Conservation (phyloP, 352 stramenopile genomes). For the Globisporangium middletonii region DNA sequence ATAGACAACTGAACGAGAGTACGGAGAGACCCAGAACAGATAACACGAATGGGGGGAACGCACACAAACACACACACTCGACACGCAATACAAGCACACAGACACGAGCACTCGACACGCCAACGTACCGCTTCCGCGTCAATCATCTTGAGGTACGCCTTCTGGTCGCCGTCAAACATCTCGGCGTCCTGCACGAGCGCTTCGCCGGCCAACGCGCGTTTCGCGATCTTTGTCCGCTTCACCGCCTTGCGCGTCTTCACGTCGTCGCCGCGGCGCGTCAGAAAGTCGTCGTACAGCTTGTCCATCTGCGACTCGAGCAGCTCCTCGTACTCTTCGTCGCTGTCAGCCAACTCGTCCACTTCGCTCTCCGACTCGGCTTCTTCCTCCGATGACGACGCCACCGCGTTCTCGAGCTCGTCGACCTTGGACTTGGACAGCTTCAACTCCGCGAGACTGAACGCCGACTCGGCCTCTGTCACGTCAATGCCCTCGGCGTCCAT, state of each 20-base stretch:
- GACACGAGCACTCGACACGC: conserved; percentile 8
- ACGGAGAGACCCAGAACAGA: conserved; percentile 86
- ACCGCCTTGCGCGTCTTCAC: conserved; percentile 80
- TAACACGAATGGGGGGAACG: conserved; percentile 84
- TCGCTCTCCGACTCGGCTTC: conserved; percentile 28
- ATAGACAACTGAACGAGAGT: conserved; percentile 91
- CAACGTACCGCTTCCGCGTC: conserved; percentile 78
- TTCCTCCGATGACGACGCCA: conserved; percentile 34
- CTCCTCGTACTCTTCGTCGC: conserved; percentile 76
- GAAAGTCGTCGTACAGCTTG: conserved; percentile 78
- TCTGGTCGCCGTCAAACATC: conserved; percentile 79
- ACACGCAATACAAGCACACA: too few relatives aligned
- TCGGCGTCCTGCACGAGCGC: conserved; percentile 70
- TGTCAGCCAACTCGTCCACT: conserved; percentile 43
- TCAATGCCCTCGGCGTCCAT: conserved; percentile 85
- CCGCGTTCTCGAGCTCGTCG: conserved; percentile 70
- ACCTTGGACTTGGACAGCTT: conserved; percentile 75
- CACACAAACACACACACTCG: conserved; percentile 16
- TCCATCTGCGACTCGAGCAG: conserved; percentile 81
- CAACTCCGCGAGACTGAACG: conserved; percentile 76
- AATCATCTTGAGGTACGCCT: conserved; percentile 85
- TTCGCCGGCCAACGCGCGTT: conserved; percentile 75
- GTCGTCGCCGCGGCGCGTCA: conserved; percentile 70
- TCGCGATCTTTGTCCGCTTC: conserved; percentile 82
- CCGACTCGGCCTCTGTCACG: conserved; percentile 69